Base-by-base conservation (phyloP, 1,284 basidiomycete genomes). In the Cerrena zonata region DNA sequence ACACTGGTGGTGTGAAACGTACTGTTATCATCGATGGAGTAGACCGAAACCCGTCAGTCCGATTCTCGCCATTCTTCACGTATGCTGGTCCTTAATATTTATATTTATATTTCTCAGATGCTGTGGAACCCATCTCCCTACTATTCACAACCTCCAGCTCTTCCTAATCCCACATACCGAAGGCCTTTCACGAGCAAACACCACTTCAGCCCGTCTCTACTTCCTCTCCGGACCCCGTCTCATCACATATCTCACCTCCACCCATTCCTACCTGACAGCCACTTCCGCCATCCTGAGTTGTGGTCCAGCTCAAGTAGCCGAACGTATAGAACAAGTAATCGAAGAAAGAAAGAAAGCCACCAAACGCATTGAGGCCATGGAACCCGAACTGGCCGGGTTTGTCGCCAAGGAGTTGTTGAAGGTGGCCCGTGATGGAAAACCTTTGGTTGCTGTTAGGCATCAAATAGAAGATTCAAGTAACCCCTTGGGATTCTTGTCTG, bases 41-140 rank as follows among this genome's bases (percentile, higher is more conserved):
- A 13, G 90, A 93, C 65, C 77, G 83, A 37, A 91, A 87, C 65
- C 85, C 84, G 80, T 88, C 64, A 61, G 84, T 70, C 5, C 22
- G 18, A 45, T 38, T 19, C 23, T 12, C 21, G 22, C 21, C 22
- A 12, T 15, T 7, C 15, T 7, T 34, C 30, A 15, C 15, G 30
- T 7, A 7, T 15, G 24, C 24, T 12, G 24, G 19, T 54, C 10
- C 46, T 48, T 18, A 15, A 7, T n/a, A 13, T 7, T 39, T 24
- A 12, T 22, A 45, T 49, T 19, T 2, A 7, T 27, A 43, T 45
- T 36, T 10, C 41, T 22, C 60, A 88, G 88, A 51, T 94, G 91
- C 68, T 94, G 91, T 58, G 91, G 91, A 5, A 94, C 91, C 4
- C 91, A 94, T 67, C 75, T 82, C 42, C 86, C 87, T 3, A 78